A percentile compares a stretch with the other conserved stretches of the same genome.
phyloP scores from a whole-genome alignment of 1,284 basidiomycete genomes.

The Pisolithus thermaeus region DNA sequence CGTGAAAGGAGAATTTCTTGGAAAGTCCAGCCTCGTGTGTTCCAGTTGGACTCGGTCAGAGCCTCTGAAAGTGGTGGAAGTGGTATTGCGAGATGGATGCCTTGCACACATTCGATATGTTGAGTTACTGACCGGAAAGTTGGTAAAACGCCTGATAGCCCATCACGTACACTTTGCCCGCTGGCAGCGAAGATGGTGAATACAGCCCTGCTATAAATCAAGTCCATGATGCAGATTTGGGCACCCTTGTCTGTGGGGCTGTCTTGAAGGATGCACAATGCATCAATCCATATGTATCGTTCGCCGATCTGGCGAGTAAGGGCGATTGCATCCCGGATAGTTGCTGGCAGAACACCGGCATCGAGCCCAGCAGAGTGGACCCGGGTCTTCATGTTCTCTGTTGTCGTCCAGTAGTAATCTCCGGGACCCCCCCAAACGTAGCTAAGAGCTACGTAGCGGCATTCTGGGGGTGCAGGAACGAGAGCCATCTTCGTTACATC shows the following conservation, averaged over 20 bases:
- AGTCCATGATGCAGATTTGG: conserved; percentile 15
- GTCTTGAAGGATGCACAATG: conserved; percentile 16
- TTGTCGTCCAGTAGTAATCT: conserved; percentile 2
- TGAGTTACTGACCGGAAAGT: neutral
- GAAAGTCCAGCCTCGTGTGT: conserved; percentile 10
- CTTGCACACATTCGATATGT: neutral
- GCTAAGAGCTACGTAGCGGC: conserved; percentile 13
- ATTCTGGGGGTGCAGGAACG: conserved; percentile 1
- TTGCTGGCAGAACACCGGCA: conserved; percentile 5
- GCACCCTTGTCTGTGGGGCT: conserved; percentile 8
- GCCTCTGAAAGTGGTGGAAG: neutral
- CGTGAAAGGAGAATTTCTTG: conserved; percentile 16
- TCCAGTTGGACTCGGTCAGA: neutral
- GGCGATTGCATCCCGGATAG: conserved; percentile 14
- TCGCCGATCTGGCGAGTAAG: conserved; percentile 11
- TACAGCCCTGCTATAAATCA: conserved; percentile 13
- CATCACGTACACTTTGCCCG: conserved; percentile 5
- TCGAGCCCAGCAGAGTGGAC: conserved; percentile 4
- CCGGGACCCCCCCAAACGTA: conserved; percentile 20
- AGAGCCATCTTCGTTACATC: conserved; percentile 3
- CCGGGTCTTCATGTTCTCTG: neutral
- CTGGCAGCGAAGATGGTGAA: conserved; percentile 11
- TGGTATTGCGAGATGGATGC: neutral
- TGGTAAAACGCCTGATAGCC: conserved; percentile 11
- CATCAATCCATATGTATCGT: conserved; percentile 16